Evolutionary conservation across 768 basidiomycete genomes (phyloP), one percentile per base, ranked within the genome.

Genomic region (Clitopilus passeckerianus): DNA sequence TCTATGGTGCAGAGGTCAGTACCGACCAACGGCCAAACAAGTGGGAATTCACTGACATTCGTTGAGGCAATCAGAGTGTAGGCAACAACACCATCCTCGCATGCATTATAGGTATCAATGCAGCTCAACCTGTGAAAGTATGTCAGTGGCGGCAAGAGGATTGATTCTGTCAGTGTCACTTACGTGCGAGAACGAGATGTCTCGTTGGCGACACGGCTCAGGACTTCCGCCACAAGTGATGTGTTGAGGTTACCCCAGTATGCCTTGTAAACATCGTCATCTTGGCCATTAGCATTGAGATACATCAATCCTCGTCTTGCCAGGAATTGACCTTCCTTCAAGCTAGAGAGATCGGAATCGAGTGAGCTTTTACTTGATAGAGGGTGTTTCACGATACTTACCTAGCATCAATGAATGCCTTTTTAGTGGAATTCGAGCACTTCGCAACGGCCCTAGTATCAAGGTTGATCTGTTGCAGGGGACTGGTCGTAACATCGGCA

Each of bases 11-110:
- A 43, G 23, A 14, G 35, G 27, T 34, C 12, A 54, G 43, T 5
- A 54, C 18, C 34, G 2, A 53, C 5, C 18, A 43, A 24, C 18
- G n/a, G 27, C 6, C 34, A 9, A 57, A 23, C 12, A 6, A 2
- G 23, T 20, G 41, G 16, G 18, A 20, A 37, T 2, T 15, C 9
- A 62, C 68, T 58, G 34, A 74, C 74, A 66, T 79, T 75, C 57
- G 76, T 78, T 33, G 77, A 72, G n/a, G 75, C 57, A 54, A 70
- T 75, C 57, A 75, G 63, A 24, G 77, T 78, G 70, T 80, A 79
- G 5, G 77, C 77, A 59, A 79, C 77, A 43, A 77, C 74, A 62
- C 73, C 73, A 54, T 66, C 63, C 37, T 55, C 54, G 69, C 75
- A 77, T 20, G 63, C 75, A 34, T 68, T 68, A 58, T 69, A 72